These are phyloP conservation scores for Diversispora epigaea DNA, from an alignment of 192 early-diverging fungal genomes.

Conservation along the genomic window DNA sequence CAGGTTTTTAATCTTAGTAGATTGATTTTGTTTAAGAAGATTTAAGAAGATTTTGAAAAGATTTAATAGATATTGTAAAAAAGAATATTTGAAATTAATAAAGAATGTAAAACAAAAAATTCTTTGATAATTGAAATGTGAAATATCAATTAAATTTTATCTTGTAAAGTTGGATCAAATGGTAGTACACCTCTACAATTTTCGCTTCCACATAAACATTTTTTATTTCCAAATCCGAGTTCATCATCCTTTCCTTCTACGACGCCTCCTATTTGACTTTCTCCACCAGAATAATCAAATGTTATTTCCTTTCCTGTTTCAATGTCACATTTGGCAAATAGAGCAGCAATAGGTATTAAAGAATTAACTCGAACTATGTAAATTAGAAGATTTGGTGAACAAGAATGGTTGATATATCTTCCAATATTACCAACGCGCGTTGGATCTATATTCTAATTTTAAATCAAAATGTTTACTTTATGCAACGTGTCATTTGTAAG, in stretches of 20 bases:
- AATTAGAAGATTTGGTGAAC: conserved; percentile 20
- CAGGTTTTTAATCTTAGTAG: conserved; percentile 52
- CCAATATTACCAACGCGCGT: conserved; percentile 15
- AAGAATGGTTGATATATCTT: conserved; percentile 31
- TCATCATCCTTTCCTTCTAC: background rate
- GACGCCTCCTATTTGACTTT: background rate
- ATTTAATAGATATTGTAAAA: too few relatives aligned
- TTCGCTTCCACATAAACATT: conserved; percentile 26
- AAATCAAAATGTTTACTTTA: background rate
- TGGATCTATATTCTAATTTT: conserved; percentile 26
- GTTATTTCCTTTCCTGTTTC: conserved; percentile 8
- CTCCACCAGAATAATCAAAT: conserved; percentile 23
- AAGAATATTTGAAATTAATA: background rate
- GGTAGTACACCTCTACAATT: conserved; percentile 14
- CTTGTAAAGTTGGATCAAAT: conserved; percentile 27
- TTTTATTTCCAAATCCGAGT: background rate
- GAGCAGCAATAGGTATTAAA: conserved; percentile 13
- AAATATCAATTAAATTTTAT: background rate
- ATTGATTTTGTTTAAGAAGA: too few relatives aligned
- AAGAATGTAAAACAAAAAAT: background rate
- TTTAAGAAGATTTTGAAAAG: too few relatives aligned
- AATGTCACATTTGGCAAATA: conserved; percentile 25
- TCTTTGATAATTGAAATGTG: background rate
- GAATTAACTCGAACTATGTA: conserved; percentile 20
- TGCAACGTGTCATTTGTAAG: background rate